Conservation (phyloP, 2,329 filamentous ascomycete species). For the Aspergillus intermedius region DNA sequence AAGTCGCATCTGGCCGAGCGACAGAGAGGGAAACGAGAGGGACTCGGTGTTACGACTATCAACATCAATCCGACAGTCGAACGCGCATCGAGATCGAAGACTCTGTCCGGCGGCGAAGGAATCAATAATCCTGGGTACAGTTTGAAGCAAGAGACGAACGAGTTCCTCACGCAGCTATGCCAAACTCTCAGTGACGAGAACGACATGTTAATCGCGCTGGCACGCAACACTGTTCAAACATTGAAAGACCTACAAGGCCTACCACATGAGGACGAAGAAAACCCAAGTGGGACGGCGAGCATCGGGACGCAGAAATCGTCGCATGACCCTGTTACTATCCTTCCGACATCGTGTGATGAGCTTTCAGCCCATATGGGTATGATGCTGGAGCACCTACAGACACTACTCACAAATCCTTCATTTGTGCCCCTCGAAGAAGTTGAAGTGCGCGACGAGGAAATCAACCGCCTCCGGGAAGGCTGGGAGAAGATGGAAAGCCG, state of each 20-base stretch:
- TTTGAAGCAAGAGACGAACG: conserved; percentile 78
- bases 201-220: conserved; percentile 66
- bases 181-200: conserved; percentile 87
- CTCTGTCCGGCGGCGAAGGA: conserved; percentile 31
- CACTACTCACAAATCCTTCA: conserved; percentile 85
- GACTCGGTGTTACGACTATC: conserved; percentile 43
- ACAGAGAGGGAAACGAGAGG: conserved; percentile 54
- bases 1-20: conserved; percentile 77
- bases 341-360: conserved; percentile 59
- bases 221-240: conserved; percentile 64
- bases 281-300: conserved; percentile 19
- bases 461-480: conserved; percentile 70
- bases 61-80: conserved; percentile 38
- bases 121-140: conserved; percentile 57
- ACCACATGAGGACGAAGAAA: conserved; percentile 21
- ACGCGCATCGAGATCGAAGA: conserved; percentile 22
- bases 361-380: conserved; percentile 67
- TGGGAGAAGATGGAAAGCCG: conserved; percentile 91
- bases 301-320: conserved; percentile 16
- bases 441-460: conserved; percentile 85
- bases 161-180: conserved; percentile 79
- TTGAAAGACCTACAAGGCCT: conserved; percentile 57
- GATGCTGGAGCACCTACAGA: conserved; percentile 73
- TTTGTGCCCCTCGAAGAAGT: conserved; percentile 96
- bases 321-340: conserved; percentile 32